phyloP scores from a whole-genome alignment of 2,329 filamentous ascomycete species.

The Incumbomyces delicatus region DNA sequence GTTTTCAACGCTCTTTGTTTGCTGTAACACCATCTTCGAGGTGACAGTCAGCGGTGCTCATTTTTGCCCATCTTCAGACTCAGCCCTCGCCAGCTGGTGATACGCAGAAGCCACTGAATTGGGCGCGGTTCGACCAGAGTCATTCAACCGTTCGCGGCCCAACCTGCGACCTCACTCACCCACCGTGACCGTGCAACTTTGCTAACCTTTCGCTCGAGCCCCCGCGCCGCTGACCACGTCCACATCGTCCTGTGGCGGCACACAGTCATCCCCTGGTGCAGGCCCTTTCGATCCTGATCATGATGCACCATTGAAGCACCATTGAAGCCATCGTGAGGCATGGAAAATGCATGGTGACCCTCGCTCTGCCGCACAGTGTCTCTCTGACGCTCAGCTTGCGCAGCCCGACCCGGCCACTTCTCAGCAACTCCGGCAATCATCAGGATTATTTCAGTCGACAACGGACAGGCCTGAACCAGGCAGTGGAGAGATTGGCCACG shows the following conservation, averaged over 20 bases:
- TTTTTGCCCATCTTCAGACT: not conserved
- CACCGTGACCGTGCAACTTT: not conserved
- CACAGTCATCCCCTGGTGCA: not conserved
- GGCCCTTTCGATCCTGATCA: not conserved
- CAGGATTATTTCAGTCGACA: not conserved
- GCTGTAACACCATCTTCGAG: not conserved
- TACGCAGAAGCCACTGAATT: too few species aligned
- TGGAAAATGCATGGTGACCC: slow-evolving; percentile 6
- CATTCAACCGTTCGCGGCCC: slow-evolving; percentile 3
- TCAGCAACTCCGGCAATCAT: not conserved
- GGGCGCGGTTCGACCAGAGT: not conserved
- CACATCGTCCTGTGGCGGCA: not conserved
- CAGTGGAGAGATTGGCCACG: too few species aligned
- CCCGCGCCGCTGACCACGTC: not conserved
- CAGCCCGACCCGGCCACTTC: not conserved
- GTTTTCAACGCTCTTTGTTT: not conserved
- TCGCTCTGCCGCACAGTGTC: slow-evolving; percentile 3
- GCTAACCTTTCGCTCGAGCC: not conserved
- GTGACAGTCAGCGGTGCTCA: not conserved
- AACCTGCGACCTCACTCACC: slow-evolving; percentile 1
- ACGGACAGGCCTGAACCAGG: too few species aligned
- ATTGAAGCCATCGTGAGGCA: not conserved
- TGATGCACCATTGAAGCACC: slow-evolving; percentile 5
- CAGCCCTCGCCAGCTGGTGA: too few species aligned
- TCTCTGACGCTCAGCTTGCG: slow-evolving; percentile 6